Evolutionary conservation across 345 rosid genomes (phyloP), one percentile per base, ranked within the genome.

Genomic region (Pistacia vera): DNA sequence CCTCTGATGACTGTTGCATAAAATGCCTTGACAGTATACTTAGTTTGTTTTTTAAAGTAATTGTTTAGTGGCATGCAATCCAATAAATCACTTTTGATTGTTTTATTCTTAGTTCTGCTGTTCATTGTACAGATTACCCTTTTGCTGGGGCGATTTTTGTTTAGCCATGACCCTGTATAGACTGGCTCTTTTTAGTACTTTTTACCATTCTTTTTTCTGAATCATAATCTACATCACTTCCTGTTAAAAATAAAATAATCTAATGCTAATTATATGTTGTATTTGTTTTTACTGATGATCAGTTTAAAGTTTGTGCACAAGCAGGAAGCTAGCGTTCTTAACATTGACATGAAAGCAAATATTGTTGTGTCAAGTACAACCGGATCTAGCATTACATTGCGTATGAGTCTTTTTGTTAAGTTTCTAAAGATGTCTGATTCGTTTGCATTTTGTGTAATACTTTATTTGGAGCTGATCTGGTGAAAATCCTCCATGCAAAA

Each of bases 231-330:
- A 41, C 8, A 41, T 41, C 46, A 5, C 8, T 41, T 41, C 46
- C 8, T 41, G 0, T 41, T 41, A 41, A 41, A 41, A 41, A 41
- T 41, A 41, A 38, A 41, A 41, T 8, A 41, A 0, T 22, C 20
- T 35, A 22, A 22, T 22, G 62, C 52, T 71, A 44, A 30, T 52
- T 35, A 10, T 82, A 16, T 69, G 44, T 44, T 75, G 70, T 70
- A 67, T 35, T 72, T n/a, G 80, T 83, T 14, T 68, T 62, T 72
- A 18, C 70, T 70, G 57, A 63, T 20, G 65, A 84, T 68, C 90
- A 96, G 99, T 98, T 92, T 52, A 96, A 96, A 86, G 97, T 96
- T 82, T 96, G 99, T 92, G 99, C 91, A 94, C 93, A 91, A 82
- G 69, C 95, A 91, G 85, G 99, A 96, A 86, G 94, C 97, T 63